Evolutionary conservation across 371 early-diverging fungal species (phyloP), one percentile per base, ranked within the genome.

Genomic region (Chytridium lagenaria): DNA sequence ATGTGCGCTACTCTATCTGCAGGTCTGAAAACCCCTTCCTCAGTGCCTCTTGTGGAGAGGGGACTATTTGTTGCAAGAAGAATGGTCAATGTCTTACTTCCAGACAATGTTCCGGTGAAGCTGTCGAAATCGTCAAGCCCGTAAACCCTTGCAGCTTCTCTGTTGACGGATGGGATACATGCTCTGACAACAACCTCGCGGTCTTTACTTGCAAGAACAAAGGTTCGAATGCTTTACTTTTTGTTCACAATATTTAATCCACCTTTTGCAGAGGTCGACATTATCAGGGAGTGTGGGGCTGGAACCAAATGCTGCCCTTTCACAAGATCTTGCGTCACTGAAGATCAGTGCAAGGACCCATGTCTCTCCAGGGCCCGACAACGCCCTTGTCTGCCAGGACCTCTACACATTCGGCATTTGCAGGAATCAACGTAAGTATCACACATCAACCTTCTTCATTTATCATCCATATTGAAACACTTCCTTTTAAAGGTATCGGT

Each of bases 161-260:
- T 2, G n/a, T 33, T 44, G 66, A 66, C 44, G 66, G 66, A 10
- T 37, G 15, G 12, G 49, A 44, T 37, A 30, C 44, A 40, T 66
- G 66, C 66, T 66, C 66, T 5, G 28, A 38, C 3, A 33, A 37
- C 37, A 37, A 40, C 5, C 3, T n/a, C 10, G 30, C 44, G 2
- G 66, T 66, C 28, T 38, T 16, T 16, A 66, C 39, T 40, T 66
- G 66, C 66, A 38, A 66, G 26, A 61, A 28, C 61, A 28, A 61
- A 23, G 30, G 61, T 61, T 30, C 3, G 61, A 10, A 22, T 7
- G 23, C 5, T 52, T 52, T 52, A 26, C 26, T n/a, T 5, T 37
- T 7, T 15, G 12, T 33, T 34, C 5, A 37, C 7, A 34, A 37
- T 7, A 16, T 61, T 3, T 34, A 36, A 37, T 16, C 23, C 5